Conservation (phyloP, 2,329 filamentous ascomycete species). For the Paraconiothyrium sp. region DNA sequence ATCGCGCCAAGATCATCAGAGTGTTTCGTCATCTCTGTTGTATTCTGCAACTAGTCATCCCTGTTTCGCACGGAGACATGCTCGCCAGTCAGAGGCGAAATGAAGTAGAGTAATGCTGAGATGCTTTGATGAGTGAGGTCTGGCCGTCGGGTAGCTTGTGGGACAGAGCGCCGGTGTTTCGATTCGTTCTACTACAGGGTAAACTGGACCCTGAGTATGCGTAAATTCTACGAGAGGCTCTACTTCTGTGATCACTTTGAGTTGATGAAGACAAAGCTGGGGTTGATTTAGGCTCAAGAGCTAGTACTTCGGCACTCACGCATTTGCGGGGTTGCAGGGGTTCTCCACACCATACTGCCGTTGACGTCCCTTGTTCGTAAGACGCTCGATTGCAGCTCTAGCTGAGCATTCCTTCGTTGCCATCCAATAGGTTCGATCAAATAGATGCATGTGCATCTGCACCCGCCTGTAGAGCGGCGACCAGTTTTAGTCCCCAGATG, state of each 20-base stretch:
- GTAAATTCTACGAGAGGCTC: background rate
- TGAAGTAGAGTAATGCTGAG: conserved; percentile 14
- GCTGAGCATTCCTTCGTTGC: background rate
- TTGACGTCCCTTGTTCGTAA: background rate
- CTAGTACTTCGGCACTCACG: conserved; percentile 11
- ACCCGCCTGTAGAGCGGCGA: background rate
- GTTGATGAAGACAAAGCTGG: conserved; percentile 19
- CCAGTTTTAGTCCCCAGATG: background rate
- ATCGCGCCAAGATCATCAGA: background rate
- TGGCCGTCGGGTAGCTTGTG: background rate
- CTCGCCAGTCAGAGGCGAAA: background rate
- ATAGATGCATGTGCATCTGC: background rate
- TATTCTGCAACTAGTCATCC: background rate
- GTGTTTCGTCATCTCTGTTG: background rate
- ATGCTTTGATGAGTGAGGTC: background rate
- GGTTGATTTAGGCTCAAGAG: conserved; percentile 26
- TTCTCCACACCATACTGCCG: conserved; percentile 23
- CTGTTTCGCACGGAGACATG: background rate
- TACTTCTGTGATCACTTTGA: conserved; percentile 10
- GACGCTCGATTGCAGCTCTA: background rate
- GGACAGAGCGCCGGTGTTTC: conserved; percentile 4
- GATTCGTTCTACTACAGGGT: background rate
- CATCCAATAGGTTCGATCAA: background rate
- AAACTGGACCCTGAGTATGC: background rate
- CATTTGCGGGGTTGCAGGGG: conserved; percentile 25